Evolutionary conservation across 176 grass and related monocot genomes (phyloP).

Genomic region (Musa schizocarpa): DNA sequence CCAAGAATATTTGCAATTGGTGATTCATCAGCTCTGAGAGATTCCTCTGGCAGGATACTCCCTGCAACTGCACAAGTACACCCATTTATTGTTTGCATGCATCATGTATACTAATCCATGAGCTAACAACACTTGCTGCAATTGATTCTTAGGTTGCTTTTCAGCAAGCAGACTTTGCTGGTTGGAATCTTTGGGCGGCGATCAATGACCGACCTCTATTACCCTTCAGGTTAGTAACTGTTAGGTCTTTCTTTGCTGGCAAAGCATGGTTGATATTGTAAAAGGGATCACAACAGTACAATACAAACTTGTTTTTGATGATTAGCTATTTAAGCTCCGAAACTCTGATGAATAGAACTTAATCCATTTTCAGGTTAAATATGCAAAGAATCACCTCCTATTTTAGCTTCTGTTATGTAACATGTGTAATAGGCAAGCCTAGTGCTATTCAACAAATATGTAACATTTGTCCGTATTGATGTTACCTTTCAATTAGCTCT

Average conservation of each 20-base stretch:
- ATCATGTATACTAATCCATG: background rate
- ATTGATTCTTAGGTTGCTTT: constrained; percentile 63
- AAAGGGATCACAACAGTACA: background rate
- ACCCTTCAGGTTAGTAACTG: constrained; percentile 58
- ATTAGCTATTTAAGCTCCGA: background rate
- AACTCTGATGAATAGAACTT: background rate
- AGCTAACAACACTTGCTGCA: background rate
- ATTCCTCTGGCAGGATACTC: constrained; percentile 66
- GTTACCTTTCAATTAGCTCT: background rate
- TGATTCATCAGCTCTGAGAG: constrained; percentile 81
- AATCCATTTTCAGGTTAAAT: background rate
- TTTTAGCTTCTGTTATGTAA: background rate
- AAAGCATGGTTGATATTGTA: background rate
- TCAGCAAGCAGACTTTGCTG: constrained; percentile 87
- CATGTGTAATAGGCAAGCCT: no score
- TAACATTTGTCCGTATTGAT: background rate
- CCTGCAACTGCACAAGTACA: constrained; percentile 77
- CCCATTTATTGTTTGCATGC: background rate
- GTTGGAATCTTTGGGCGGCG: constrained; percentile 94
- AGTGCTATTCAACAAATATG: background rate
- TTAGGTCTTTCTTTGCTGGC: background rate
- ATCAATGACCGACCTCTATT: constrained; percentile 84
- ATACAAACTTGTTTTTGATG: background rate
- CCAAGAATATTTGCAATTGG: constrained; percentile 85
- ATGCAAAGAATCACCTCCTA: background rate